Conservation (phyloP, 139 green algal species). For the Haematococcus lacustris region DNA sequence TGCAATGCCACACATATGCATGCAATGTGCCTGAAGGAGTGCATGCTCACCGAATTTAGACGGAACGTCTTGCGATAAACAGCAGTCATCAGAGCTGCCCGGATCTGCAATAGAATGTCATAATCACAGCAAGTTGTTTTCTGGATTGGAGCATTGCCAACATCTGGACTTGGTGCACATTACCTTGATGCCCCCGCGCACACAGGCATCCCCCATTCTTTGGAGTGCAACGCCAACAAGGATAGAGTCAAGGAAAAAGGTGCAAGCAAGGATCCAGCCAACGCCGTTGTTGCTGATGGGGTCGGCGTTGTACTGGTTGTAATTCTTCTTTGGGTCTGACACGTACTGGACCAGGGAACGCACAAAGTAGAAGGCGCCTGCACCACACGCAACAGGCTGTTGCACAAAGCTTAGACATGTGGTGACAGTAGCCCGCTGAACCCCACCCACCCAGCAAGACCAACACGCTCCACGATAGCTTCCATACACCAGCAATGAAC, state of each 20-base stretch:
- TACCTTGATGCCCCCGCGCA: slow-evolving; percentile 40
- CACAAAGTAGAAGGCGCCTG: slow-evolving; percentile 57
- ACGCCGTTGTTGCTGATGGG: slow-evolving; percentile 18
- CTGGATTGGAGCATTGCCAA: too few species aligned
- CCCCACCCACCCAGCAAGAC: slow-evolving; percentile 29
- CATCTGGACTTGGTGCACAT: too few species aligned
- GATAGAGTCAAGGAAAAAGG: slow-evolving; percentile 50
- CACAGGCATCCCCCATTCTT: slow-evolving; percentile 52
- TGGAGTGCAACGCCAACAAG: slow-evolving; percentile 49
- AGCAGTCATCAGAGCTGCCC: slow-evolving; percentile 25
- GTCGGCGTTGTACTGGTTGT: slow-evolving; percentile 31
- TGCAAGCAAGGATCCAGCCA: slow-evolving; percentile 44
- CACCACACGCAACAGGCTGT: neutral
- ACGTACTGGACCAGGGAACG: slow-evolving; percentile 50
- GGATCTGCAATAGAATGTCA: too few species aligned
- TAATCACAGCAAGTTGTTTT: too few species aligned
- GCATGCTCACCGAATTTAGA: slow-evolving; percentile 24
- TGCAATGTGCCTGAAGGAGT: too few species aligned
- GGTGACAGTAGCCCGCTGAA: neutral
- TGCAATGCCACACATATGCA: too few species aligned
- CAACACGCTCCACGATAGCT: neutral
- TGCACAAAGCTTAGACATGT: neutral
- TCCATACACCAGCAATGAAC: neutral
- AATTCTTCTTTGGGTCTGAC: too few species aligned
- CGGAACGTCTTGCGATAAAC: slow-evolving; percentile 51